Base-by-base conservation (phyloP, 768 basidiomycete genomes). In the Lepiota venenata region DNA sequence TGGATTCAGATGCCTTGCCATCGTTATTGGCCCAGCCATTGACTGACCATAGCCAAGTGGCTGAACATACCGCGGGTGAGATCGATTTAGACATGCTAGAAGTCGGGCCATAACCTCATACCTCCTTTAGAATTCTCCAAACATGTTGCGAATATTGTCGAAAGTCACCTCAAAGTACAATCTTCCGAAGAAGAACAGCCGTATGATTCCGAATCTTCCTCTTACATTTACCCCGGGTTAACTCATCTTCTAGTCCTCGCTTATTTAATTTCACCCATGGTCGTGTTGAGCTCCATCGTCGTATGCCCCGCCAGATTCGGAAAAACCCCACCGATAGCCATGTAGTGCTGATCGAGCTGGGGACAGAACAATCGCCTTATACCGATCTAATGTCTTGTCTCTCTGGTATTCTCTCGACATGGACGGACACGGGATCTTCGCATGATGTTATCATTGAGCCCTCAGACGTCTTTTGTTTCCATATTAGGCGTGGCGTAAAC, bases 391-490 rank as follows among this genome's bases (percentile, higher is more conserved):
- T 88, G 20, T 76, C 81, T 8, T 78, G 81, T 43, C 73, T 84
- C n/a, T 66, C 78, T 7, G 61, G 71, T 10, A 73, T 69, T 32
- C 63, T 83, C 18, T 71, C 70, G 3, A 60, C 47, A 11, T 69
- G 69, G 59, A 54, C 65, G 14, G 65, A 70, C 5, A 60, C 62
- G 9, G 56, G 61, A 42, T 67, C 77, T 51, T 54, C 53, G 1
- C 83, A 82, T 61, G 79, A 82, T 22, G 78, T 85, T 25, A 88
- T 89, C 54, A 71, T 81, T 15, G 73, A 77, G 38, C 76, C 85
- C 2, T 85, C 87, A 7, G 81, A 85, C 29, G 72, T 88, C 29
- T 74, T 90, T 38, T 74, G 78, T 0, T 89, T 89, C 63, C 74
- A 82, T 27, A 63, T 79, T 27, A 67, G 55, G 21, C 63, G 66